phyloP scores from a whole-genome alignment of 805 yeast genomes.

The Deakozyma indianensis region DNA sequence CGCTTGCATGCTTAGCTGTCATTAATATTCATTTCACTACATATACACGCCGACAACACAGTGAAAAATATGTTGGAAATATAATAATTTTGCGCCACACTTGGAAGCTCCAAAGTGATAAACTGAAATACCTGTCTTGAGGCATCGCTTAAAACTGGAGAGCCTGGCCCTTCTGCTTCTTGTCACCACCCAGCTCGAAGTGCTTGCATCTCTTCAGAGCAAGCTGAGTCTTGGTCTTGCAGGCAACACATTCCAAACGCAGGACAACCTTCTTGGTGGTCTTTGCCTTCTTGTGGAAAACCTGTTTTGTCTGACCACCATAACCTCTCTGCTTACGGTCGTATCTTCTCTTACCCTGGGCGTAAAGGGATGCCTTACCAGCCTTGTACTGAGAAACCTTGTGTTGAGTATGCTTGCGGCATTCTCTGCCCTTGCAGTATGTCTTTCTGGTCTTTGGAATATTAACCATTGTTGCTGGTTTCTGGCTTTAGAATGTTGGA shows the following conservation, averaged over 20 bases:
- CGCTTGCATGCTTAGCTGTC: too few relatives aligned
- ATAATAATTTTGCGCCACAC: background rate
- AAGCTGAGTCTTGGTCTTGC: constrained; percentile 98
- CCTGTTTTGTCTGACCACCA: constrained; percentile 99
- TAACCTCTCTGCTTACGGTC: constrained; percentile 99
- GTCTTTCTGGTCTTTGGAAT: constrained; percentile 99
- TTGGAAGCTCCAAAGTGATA: too few relatives aligned
- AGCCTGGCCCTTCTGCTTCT: constrained; percentile 99
- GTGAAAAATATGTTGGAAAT: background rate
- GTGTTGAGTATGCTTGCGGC: constrained; percentile 99
- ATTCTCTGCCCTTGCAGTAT: constrained; percentile 98
- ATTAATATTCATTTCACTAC: constrained; percentile 1
- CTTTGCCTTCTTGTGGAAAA: constrained; percentile 99
- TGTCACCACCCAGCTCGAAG: constrained; percentile 99
- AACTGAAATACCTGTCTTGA: too few relatives aligned
- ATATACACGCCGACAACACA: background rate
- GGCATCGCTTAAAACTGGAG: constrained; percentile 92
- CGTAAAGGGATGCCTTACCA: constrained; percentile 98
- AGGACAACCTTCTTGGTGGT: constrained; percentile 99
- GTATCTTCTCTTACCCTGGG: constrained; percentile 99
- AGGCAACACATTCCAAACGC: constrained; percentile 95
- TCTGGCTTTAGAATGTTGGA: background rate
- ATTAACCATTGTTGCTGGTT: constrained; percentile 59
- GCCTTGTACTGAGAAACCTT: constrained; percentile 99
- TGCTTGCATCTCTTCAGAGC: constrained; percentile 99